Percentiles rank a stretch among this genome's conserved stretches.
phyloP scores from a whole-genome alignment of 768 basidiomycete species.

The Lentinula guzmanii region DNA sequence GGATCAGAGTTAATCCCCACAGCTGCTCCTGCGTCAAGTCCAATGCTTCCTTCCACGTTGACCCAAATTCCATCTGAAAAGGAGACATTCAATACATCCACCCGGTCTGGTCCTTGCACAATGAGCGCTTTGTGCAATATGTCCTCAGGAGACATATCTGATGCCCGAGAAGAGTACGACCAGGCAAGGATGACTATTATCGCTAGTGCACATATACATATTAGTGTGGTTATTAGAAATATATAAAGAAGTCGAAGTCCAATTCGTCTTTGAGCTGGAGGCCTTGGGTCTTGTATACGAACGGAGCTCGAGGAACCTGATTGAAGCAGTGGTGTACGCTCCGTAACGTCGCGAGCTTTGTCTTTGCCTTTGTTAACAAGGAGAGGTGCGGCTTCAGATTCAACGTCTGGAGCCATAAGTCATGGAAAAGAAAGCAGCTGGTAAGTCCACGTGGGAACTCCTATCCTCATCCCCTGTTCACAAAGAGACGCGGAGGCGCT shows the following conservation, averaged over 20 bases:
- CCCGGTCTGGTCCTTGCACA: slow-evolving; percentile 51
- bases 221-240: slow-evolving; percentile 50
- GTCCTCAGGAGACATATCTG: slow-evolving; percentile 49
- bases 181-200: slow-evolving; percentile 50
- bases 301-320: not conserved
- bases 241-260: slow-evolving; percentile 36
- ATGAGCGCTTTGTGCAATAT: slow-evolving; percentile 50
- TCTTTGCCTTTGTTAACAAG: not conserved
- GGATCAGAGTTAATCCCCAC: slow-evolving; percentile 46
- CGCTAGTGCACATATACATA: slow-evolving; percentile 38
- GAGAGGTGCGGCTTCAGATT: not conserved
- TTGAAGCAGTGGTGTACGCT: slow-evolving; percentile 4
- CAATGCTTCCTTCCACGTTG: slow-evolving; percentile 48
- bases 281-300: not conserved
- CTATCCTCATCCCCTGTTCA: no score
- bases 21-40: slow-evolving; percentile 61
- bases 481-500: no score
- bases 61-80: slow-evolving; percentile 54
- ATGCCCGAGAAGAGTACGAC: slow-evolving; percentile 57
- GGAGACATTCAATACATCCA: slow-evolving; percentile 61
- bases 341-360: not conserved
- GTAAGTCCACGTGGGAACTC: no score
- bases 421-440: not conserved
- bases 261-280: slow-evolving; percentile 22
- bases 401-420: not conserved